Base-by-base conservation (phyloP, 1,284 basidiomycete species). In the Coniophora puteana region DNA sequence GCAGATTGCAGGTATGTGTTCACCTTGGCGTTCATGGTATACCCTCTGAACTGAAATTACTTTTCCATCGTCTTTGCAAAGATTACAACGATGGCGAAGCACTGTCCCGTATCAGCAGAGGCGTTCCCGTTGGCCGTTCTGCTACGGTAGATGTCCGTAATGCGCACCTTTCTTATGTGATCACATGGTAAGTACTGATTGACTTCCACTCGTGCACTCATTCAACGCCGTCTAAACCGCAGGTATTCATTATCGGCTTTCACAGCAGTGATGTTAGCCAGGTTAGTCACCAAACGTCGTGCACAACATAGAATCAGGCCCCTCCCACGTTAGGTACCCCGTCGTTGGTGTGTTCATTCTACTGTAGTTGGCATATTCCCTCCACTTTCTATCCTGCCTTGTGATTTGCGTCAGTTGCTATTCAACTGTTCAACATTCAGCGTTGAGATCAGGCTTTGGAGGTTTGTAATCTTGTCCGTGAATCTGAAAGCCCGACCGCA, bases 121-220 rank as follows among this genome's bases (percentile, higher is more conserved):
- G 94, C 23, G 69, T 85, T 29, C 96, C 95, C 1, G 71, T 99
- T 28, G 95, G 96, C 21, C 78, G 93, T 39, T 67, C 85, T 18
- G 80, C 93, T 2, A 80, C 80, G 4, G 85, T 98, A 31, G 92
- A 98, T 57, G 67, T 99, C 37, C 76, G 96, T 30, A 99, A 99
- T 63, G 83, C 93, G 42, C 95, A 99, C 69, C 76, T 92, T 8
- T 94, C 93, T 5, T 99, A 99, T 62, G 91, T 95, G 5, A 78
- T 88, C 14, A 99, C 95, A 10, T 99, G 95, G 95, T 93, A 54
- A 36, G 72, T 51, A 21, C 46, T 36, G 21, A 4, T 40, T 40
- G 17, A 26, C 21, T 21, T 30, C 36, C 18, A 16, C 23, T 26
- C 17, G 20, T 27, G 20, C 40, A 38, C 14, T 27, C 45, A 39